Base-by-base conservation (phyloP, 768 basidiomycete genomes). In the Mycena crocata region DNA sequence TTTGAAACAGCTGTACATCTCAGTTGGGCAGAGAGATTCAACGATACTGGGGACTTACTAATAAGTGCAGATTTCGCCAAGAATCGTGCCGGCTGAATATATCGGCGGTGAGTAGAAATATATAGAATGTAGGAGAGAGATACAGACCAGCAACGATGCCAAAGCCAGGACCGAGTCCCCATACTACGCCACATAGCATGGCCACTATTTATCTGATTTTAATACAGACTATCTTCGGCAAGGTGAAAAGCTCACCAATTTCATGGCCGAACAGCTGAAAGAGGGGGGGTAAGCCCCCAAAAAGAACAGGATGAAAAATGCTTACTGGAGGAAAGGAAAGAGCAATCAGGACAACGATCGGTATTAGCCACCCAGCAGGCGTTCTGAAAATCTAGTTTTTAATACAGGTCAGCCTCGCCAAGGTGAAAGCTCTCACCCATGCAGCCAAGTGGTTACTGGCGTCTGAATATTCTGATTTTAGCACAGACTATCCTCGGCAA, bases 131-230 rank as follows among this genome's bases (percentile, higher is more conserved):
- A 56, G 23, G 19, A 31, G 12, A 14, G 15, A 35, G 26, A 55
- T 3, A 26, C 39, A 17, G 19, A 64, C 63, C 64, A 21, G 51
- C 71, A n/a, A 80, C 81, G 62, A 86, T 84, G 4, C 77, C 83
- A 56, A 85, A 85, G 10, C 83, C 84, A 46, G 75, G 70, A 28
- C 82, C 82, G n/a, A 84, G 70, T 30, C 81, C 83, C 81, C 82
- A 86, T 1, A 83, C 79, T 8, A 85, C 46, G 21, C 84, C 85
- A 50, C 81, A 80, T 10, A 84, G 71, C 49, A 83, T 72, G 32
- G 75, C 79, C 19, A 84, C n/a, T n/a, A n/a, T n/a, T n/a, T n/a
- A n/a, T n/a, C n/a, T n/a, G n/a, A n/a, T n/a, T n/a, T n/a, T n/a
- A n/a, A n/a, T n/a, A n/a, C n/a, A n/a, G n/a, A n/a, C n/a, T n/a